Conservation (phyloP, 805 yeast genomes). For the Ogataea kodamae region DNA sequence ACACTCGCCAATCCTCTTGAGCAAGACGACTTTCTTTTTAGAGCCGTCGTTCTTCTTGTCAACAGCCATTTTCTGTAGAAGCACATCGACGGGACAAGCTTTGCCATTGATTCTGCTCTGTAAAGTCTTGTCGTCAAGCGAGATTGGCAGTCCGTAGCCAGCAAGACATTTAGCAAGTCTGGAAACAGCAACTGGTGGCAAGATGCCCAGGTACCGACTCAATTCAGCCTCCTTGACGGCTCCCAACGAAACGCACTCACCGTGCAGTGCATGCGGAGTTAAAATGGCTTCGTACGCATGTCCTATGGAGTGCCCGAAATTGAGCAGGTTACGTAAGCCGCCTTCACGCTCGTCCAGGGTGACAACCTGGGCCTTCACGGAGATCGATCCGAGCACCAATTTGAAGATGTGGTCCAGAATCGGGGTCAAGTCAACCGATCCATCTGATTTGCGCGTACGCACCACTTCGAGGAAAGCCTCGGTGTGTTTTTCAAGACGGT, state of each 20-base stretch:
- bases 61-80: slow-evolving; percentile 84
- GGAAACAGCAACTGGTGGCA: slow-evolving; percentile 92
- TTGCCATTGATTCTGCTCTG: slow-evolving; percentile 66
- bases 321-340: slow-evolving; percentile 83
- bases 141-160: slow-evolving; percentile 82
- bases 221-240: slow-evolving; percentile 93
- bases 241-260: slow-evolving; percentile 99
- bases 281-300: slow-evolving; percentile 98
- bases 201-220: slow-evolving; percentile 83
- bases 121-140: slow-evolving; percentile 69
- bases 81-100: slow-evolving; percentile 68
- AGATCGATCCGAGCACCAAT: slow-evolving; percentile 80
- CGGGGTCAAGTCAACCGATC: slow-evolving; percentile 57
- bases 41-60: slow-evolving; percentile 96
- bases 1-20: slow-evolving; percentile 84
- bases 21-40: slow-evolving; percentile 79
- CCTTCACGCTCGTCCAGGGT: slow-evolving; percentile 93
- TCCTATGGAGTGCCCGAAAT: slow-evolving; percentile 96
- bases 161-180: slow-evolving; percentile 77
- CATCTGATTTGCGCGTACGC: slow-evolving; percentile 38
- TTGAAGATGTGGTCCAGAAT: slow-evolving; percentile 72
- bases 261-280: slow-evolving; percentile 94
- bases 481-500: slow-evolving; percentile 77
- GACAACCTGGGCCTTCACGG: slow-evolving; percentile 92
- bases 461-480: slow-evolving; percentile 67